Evolutionary conservation across 371 early-diverging fungal species (phyloP), one percentile per base, ranked within the genome.

Genomic region (Chytridium lagenaria): DNA sequence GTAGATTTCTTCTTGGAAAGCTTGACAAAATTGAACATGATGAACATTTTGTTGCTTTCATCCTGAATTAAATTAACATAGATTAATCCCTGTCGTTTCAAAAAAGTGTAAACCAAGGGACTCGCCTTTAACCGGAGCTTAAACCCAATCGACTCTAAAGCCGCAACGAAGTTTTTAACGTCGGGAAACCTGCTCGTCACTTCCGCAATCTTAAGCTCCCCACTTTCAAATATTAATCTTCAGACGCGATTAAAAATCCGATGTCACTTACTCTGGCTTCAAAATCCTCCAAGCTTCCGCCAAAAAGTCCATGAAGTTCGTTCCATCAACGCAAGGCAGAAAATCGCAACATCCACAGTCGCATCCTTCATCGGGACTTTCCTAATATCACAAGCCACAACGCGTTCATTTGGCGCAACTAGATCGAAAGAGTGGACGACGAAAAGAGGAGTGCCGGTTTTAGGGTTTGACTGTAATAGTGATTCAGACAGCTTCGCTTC

Each of bases 261-360:
- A 63, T 19, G 70, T 65, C 15, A 75, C 83, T 72, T 90, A 94
- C 91, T 87, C 89, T 37, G 84, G 74, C 81, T 94, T 96, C 61
- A 98, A 72, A 10, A 99, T 92, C 65, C 99, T 88, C 71, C 91
- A 85, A 0, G 97, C 97, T 81, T 99, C 99, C 67, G 82, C 85
- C 50, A 98, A 76, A 78, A 97, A 96, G 80, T 93, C 93, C 63
- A 93, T 70, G 82, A 92, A 97, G 78, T 99, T 94, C 0, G 95
- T 94, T 22, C 98, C 99, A 99, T 99, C 75, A 99, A 83, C 36
- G 97, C 92, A 63, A 99, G 85, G 72, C 95, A 96, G 77, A 97
- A 98, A 10, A 99, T 90, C 15, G 88, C 95, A 5, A 98, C 89
- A 82, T 99, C 99, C 1, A 92, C 93, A 1, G 86, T 75, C 15